Base-by-base conservation (phyloP, 2,329 filamentous ascomycete genomes). In the Mycosphaerelloides madeirae region DNA sequence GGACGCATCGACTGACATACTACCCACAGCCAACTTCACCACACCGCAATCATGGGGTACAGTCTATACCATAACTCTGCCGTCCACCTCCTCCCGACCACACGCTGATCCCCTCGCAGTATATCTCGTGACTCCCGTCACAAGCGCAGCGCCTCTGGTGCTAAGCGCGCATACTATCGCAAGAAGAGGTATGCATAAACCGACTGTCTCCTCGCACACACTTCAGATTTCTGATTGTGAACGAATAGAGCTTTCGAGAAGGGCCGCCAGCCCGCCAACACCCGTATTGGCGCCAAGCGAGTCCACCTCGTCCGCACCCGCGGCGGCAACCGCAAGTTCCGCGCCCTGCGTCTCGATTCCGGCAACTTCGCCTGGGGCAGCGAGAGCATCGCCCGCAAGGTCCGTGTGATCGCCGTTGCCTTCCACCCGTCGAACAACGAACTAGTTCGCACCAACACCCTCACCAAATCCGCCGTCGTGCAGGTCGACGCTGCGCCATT, bases 401-500 rank as follows among this genome's bases (percentile, higher is more conserved):
- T 87, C 76, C 93, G 94, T 80, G 87, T 98, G 73, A 96, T 98
- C 73, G 89, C 80, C 68, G 94, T 98, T 77, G 85, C 84, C 72
- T 98, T 89, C 87, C 94, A 98, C 78, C 94, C 93, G 56, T 96
- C 91, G 73, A 98, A 98, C 90, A 98, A 98, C 88, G 93, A 98
- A 80, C 83, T 98, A 65, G 90, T 98, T 80, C 93, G 93, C 71
- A 98, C 93, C 76, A 98, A 98, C 85, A 97, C 93, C 79, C 83
- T 98, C 73, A 98, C 93, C 81, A 94, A 90, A 79, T 88, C 88
- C 70, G 93, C 93, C 77, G 87, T 98, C 68, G 87, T 98, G 73
- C 93, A 98, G 81, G 79, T 98, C 76, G 93, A 98, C 75, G 93
- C 94, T 66, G 88, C 93, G 57, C 93, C 93, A 63, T 98, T 98